A percentile compares a stretch with the other conserved stretches of the same genome.
phyloP scores from a whole-genome alignment of 1,284 basidiomycete genomes.

The Vanrija sp. region DNA sequence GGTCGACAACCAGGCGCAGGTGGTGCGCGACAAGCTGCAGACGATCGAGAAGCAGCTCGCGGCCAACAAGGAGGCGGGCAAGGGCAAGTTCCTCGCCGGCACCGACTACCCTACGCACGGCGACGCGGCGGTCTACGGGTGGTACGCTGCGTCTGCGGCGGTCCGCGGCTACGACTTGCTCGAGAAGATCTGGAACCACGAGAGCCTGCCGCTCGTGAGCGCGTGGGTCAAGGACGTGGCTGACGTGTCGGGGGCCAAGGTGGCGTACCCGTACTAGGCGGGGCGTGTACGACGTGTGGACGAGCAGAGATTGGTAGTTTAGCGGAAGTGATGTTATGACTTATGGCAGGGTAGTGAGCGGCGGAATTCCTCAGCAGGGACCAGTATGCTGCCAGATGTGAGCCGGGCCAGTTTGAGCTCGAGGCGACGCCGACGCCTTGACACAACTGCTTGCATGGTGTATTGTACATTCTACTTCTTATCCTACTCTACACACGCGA shows the following conservation, averaged over 20 bases:
- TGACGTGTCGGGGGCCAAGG: slow-evolving; percentile 1
- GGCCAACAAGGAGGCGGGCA: background rate
- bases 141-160: slow-evolving; percentile 7
- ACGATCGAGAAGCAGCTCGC: background rate
- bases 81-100: slow-evolving; percentile 12
- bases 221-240: slow-evolving; percentile 3
- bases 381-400: too few relatives aligned
- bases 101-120: slow-evolving; percentile 9
- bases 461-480: too few relatives aligned
- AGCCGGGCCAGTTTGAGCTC: too few relatives aligned
- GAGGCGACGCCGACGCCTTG: too few relatives aligned
- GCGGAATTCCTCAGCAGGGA: too few relatives aligned
- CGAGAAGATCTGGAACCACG: slow-evolving; percentile 4
- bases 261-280: too few relatives aligned
- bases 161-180: background rate
- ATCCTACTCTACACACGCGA: background rate
- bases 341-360: too few relatives aligned
- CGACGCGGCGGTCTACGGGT: slow-evolving; percentile 13
- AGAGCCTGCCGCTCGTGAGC: slow-evolving; percentile 4
- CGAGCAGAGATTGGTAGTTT: too few relatives aligned
- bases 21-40: background rate
- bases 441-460: too few relatives aligned
- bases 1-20: slow-evolving; percentile 5
- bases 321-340: too few relatives aligned
- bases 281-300: too few relatives aligned